Percentiles rank a stretch among this genome's conserved stretches.
Conservation (phyloP, 1,139 yeast species). For the Geotrichum klebahnii region DNA sequence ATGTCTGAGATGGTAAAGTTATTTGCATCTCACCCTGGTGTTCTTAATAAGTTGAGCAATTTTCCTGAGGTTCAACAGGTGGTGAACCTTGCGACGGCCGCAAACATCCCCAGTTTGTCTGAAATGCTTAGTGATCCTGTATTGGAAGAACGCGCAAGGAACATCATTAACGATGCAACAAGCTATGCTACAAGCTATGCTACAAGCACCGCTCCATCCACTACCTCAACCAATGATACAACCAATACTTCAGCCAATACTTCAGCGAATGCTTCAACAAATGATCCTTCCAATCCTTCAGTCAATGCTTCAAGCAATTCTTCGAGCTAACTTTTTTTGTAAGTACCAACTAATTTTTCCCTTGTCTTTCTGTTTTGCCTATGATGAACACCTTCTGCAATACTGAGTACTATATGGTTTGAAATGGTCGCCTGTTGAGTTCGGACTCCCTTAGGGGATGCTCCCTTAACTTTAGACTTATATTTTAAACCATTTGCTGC, state of each 20-base stretch:
- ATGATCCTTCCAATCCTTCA: no score
- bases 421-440: background rate
- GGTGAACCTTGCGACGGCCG: background rate
- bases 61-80: background rate
- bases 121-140: background rate
- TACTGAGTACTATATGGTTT: background rate
- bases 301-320: no score
- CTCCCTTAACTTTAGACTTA: background rate
- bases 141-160: background rate
- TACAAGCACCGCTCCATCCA: no score
- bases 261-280: no score
- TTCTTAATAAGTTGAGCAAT: no score
- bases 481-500: background rate
- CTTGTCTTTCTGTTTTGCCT: background rate
- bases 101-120: background rate
- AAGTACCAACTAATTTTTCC: no score
- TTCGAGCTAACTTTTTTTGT: no score
- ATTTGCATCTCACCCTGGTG: background rate
- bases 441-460: background rate
- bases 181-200: no score
- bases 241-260: no score
- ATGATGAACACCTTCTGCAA: background rate
- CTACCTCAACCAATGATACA: no score
- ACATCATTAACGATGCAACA: no score
- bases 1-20: background rate